A percentile compares a stretch with the other conserved stretches of the same genome.
Conservation (phyloP, 164 flowering plant genomes). For the Dillenia turbinata region DNA sequence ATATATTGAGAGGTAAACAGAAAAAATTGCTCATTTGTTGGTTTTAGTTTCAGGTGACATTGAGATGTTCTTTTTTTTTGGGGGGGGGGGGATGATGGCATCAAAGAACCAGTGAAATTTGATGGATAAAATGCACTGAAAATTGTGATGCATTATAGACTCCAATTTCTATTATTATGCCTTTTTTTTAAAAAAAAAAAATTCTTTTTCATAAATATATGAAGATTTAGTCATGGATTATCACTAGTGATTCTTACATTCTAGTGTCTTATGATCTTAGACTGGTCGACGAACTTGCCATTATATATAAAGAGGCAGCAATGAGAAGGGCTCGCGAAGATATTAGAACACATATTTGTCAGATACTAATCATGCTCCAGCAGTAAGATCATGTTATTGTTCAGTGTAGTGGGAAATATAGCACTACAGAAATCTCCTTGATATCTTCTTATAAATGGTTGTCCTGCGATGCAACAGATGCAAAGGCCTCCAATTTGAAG, state of each 20-base stretch:
- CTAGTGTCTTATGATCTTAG: slow-evolving; percentile 28
- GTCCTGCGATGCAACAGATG: slow-evolving; percentile 33
- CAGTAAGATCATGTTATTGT: slow-evolving; percentile 35
- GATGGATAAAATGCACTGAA: too few species aligned
- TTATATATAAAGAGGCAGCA: slow-evolving; percentile 71
- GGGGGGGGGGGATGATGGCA: too few species aligned
- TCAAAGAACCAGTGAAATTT: too few species aligned
- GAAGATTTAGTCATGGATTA: too few species aligned
- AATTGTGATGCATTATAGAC: too few species aligned
- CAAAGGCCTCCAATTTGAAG: slow-evolving; percentile 69
- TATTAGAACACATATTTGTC: slow-evolving; percentile 43
- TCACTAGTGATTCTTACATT: slow-evolving; percentile 1
- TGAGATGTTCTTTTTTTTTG: too few species aligned
- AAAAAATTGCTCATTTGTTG: too few species aligned
- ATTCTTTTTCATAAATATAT: too few species aligned
- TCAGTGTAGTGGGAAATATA: background rate
- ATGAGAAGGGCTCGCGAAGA: slow-evolving; percentile 53
- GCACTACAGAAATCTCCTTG: background rate
- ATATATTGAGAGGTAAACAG: slow-evolving; percentile 41
- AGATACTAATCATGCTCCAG: slow-evolving; percentile 52
- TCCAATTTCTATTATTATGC: too few species aligned
- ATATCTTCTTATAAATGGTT: background rate
- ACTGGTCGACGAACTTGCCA: slow-evolving; percentile 74
- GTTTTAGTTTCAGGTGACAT: slow-evolving; percentile 3
- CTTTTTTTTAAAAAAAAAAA: too few species aligned